These are phyloP conservation scores for Cadophora malorum DNA, from an alignment of 2,329 filamentous ascomycete species.

Conservation along the genomic window DNA sequence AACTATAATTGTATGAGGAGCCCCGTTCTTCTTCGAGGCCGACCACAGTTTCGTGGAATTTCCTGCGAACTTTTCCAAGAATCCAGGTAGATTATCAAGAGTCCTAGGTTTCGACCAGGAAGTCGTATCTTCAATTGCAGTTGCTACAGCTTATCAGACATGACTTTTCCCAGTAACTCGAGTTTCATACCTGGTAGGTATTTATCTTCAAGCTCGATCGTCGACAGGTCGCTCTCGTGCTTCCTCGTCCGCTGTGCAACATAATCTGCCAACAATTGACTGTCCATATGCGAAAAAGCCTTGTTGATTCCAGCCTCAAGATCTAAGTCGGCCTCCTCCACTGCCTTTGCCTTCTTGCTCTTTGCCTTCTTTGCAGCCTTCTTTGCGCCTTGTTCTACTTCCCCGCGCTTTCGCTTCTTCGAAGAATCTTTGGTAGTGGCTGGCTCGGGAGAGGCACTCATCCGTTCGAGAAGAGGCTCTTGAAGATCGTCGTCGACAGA, in stretches of 20 bases:
- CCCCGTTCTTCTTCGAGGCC: constrained; percentile 71
- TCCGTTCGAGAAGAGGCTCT: constrained; percentile 42
- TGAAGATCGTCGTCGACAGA: constrained; percentile 38
- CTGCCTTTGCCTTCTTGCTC: constrained; percentile 63
- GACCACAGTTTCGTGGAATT: constrained; percentile 64
- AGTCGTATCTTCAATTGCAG: constrained; percentile 79
- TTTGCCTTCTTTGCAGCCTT: constrained; percentile 54
- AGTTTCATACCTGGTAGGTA: constrained; percentile 72
- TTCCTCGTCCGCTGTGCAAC: constrained; percentile 78
- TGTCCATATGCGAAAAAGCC: constrained; percentile 83
- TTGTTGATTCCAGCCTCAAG: constrained; percentile 79
- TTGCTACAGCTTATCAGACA: constrained; percentile 55
- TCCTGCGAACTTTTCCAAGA: constrained; percentile 71
- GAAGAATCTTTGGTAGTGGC: constrained; percentile 24
- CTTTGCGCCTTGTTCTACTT: constrained; percentile 32
- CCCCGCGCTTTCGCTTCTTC: constrained; percentile 44
- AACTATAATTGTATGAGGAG: constrained; percentile 89
- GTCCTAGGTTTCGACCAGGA: constrained; percentile 71
- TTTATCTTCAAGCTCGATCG: constrained; percentile 83
- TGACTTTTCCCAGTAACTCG: not conserved
- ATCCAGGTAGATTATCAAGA: constrained; percentile 76
- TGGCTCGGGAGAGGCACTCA: constrained; percentile 34
- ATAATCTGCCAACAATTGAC: constrained; percentile 82
- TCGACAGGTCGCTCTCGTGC: constrained; percentile 81
- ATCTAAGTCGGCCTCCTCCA: constrained; percentile 65